phyloP scores from a whole-genome alignment of 2,329 filamentous ascomycete species.

The Trichoderma hamatum region DNA sequence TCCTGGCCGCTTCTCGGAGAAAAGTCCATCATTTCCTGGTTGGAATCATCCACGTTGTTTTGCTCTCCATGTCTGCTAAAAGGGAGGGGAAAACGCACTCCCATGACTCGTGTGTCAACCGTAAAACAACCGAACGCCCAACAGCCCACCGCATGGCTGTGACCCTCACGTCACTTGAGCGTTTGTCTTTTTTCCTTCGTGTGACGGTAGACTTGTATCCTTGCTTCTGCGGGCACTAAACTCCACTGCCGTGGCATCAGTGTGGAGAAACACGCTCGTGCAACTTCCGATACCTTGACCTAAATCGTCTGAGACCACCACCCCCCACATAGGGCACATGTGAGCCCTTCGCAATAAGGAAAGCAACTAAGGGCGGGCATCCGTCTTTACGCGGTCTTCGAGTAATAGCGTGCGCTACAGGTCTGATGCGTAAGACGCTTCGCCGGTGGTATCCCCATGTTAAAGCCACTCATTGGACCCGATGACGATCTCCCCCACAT shows the following conservation, averaged over 20 bases:
- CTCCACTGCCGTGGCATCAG: constrained; percentile 10
- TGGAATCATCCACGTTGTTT: not conserved
- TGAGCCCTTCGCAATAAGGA: not conserved
- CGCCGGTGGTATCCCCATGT: constrained; percentile 4
- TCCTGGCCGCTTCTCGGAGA: not conserved
- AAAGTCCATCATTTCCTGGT: not conserved
- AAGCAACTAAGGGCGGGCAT: not conserved
- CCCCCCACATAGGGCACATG: constrained; percentile 19
- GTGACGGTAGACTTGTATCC: constrained; percentile 4
- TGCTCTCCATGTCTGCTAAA: not conserved
- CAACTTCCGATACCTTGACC: constrained; percentile 14
- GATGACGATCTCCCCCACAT: constrained; percentile 20
- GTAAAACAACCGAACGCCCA: not conserved
- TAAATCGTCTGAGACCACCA: not conserved
- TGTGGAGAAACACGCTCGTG: constrained; percentile 17
- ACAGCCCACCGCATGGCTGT: constrained; percentile 9
- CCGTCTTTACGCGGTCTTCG: not conserved
- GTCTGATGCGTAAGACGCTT: constrained; percentile 6
- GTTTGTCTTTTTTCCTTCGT: not conserved
- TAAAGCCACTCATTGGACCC: constrained; percentile 3
- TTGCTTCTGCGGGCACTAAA: not conserved
- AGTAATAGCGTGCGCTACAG: not conserved
- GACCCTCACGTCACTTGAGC: constrained; percentile 12
- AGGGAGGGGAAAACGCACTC: not conserved
- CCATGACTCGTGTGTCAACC: constrained; percentile 9